Evolutionary conservation across 306 rosid genomes (phyloP).

Genomic region (Coriaria nepalensis): DNA sequence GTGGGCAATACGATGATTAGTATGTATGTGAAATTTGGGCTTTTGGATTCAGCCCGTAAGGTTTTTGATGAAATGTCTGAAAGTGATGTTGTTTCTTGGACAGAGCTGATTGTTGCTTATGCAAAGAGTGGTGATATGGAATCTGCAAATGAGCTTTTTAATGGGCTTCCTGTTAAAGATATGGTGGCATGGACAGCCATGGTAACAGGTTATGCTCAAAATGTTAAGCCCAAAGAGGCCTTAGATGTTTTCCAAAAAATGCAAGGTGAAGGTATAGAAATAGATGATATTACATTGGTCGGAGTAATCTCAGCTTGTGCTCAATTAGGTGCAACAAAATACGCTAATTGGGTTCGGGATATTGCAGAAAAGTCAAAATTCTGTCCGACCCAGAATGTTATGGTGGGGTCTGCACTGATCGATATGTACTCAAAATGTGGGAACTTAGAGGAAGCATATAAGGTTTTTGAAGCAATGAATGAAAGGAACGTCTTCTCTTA

Average conservation of each 20-base stretch:
- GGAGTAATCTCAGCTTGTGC: slow-evolving; percentile 79
- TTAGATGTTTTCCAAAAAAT: slow-evolving; percentile 38
- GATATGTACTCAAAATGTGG: slow-evolving; percentile 85
- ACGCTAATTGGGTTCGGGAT: slow-evolving; percentile 47
- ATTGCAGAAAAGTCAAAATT: slow-evolving; percentile 44
- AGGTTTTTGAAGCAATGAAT: slow-evolving; percentile 47
- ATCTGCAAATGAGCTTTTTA: slow-evolving; percentile 48
- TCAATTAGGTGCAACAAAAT: slow-evolving; percentile 39
- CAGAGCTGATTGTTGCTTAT: slow-evolving; percentile 55
- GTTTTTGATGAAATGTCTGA: slow-evolving; percentile 70
- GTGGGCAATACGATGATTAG: slow-evolving; percentile 56
- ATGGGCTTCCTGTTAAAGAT: slow-evolving; percentile 46
- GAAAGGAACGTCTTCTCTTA: slow-evolving; percentile 54
- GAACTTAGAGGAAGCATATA: slow-evolving; percentile 44
- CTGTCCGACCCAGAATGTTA: slow-evolving; percentile 33
- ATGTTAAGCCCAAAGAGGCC: slow-evolving; percentile 54
- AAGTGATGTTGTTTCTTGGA: slow-evolving; percentile 76
- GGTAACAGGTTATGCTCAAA: slow-evolving; percentile 70
- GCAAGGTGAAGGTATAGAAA: slow-evolving; percentile 28
- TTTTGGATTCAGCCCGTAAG: slow-evolving; percentile 33
- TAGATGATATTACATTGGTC: slow-evolving; percentile 50
- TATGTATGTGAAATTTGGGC: slow-evolving; percentile 63
- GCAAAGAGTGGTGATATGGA: slow-evolving; percentile 45
- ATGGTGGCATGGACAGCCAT: slow-evolving; percentile 81
- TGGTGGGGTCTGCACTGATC: slow-evolving; percentile 75